phyloP scores from a whole-genome alignment of 768 basidiomycete genomes.

The Lactarius quietus region DNA sequence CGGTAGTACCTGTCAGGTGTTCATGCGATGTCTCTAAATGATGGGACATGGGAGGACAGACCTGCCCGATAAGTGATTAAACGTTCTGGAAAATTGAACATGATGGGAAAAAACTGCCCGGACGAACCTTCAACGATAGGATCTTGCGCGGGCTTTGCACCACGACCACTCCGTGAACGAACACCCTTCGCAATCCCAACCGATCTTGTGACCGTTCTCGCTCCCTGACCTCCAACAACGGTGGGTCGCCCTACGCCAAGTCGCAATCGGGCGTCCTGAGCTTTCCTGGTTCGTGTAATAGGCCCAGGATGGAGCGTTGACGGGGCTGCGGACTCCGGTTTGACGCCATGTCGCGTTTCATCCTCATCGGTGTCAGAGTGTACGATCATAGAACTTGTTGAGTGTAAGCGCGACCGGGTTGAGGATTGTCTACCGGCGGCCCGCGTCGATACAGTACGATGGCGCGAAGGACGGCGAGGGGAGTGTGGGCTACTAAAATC shows the following conservation, averaged over 20 bases:
- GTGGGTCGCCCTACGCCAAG: constrained; percentile 72
- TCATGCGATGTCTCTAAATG: constrained; percentile 4
- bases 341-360: constrained; percentile 19
- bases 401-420: constrained; percentile 23
- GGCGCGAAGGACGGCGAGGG: constrained; percentile 20
- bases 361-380: constrained; percentile 28
- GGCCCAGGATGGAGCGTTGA: constrained; percentile 30
- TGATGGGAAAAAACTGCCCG: neutral
- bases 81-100: neutral
- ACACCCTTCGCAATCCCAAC: constrained; percentile 46
- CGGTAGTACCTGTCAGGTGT: constrained; percentile 10
- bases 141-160: constrained; percentile 48
- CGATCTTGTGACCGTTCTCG: constrained; percentile 62
- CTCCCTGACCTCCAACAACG: constrained; percentile 60
- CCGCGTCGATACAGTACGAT: constrained; percentile 16
- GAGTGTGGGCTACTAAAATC: constrained; percentile 21
- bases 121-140: constrained; percentile 47
- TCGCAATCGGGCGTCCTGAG: constrained; percentile 64
- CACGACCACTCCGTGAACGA: constrained; percentile 49
- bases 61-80: constrained; percentile 2
- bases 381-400: constrained; percentile 25
- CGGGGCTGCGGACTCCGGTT: constrained; percentile 30
- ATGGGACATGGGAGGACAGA: constrained; percentile 6
- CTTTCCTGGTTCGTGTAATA: constrained; percentile 55
- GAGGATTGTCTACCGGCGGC: constrained; percentile 10